Conservation (phyloP, 179 eudicot genomes). For the Sideroxylon spinosum region DNA sequence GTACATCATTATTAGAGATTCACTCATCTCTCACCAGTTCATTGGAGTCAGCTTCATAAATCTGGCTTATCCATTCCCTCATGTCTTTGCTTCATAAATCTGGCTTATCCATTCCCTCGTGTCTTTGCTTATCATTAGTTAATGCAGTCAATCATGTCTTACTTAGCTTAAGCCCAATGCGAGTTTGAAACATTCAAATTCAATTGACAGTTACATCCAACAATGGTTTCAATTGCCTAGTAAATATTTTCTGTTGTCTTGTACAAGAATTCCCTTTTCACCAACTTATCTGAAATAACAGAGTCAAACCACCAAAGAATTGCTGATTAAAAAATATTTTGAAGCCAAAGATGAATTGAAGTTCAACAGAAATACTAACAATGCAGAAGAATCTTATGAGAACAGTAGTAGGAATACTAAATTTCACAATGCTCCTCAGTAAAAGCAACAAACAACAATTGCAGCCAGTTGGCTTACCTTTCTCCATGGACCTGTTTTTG, state of each 20-base stretch:
- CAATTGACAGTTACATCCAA: neutral
- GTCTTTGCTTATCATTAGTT: neutral
- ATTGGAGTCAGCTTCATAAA: neutral
- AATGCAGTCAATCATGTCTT: neutral
- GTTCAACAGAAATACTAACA: neutral
- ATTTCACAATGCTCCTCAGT: neutral
- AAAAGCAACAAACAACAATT: neutral
- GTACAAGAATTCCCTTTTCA: neutral
- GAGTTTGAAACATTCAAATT: neutral
- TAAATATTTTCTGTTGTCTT: neutral
- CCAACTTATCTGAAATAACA: neutral
- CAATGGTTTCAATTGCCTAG: neutral
- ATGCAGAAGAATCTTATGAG: neutral
- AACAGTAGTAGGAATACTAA: neutral
- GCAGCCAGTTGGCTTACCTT: conserved; percentile 44
- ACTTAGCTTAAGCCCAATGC: neutral
- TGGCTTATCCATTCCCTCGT: neutral
- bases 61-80: neutral
- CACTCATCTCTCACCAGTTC: neutral
- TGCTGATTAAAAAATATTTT: neutral
- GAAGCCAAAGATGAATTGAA: neutral
- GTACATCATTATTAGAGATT: too few relatives aligned
- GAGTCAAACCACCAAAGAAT: neutral
- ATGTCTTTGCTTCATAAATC: neutral
- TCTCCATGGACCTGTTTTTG: conserved; percentile 93